Conservation (phyloP, 2,329 filamentous ascomycete genomes). For the Aspergillus sp. region DNA sequence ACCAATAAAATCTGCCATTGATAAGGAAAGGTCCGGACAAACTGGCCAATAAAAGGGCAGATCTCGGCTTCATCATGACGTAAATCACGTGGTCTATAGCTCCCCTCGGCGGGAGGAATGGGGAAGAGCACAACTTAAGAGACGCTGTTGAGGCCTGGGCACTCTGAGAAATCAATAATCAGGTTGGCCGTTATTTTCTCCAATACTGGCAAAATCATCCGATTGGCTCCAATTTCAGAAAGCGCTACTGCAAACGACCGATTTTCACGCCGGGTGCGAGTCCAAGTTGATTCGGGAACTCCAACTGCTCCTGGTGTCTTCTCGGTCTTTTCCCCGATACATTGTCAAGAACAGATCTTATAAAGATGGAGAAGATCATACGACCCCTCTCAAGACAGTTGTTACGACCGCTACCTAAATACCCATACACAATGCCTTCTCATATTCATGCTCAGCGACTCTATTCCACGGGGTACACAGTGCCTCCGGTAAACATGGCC, state of each 20-base stretch:
- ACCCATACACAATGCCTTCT: conserved; percentile 36
- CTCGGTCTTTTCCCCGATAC: background rate
- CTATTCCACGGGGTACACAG: conserved; percentile 43
- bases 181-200: background rate
- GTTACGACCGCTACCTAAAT: conserved; percentile 33
- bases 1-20: background rate
- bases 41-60: background rate
- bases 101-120: background rate
- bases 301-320: conserved; percentile 4
- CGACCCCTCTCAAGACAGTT: conserved; percentile 39
- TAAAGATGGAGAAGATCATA: conserved; percentile 35
- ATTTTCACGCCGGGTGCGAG: background rate
- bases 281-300: background rate
- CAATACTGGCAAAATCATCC: background rate
- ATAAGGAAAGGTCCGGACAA: background rate
- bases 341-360: background rate
- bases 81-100: conserved; percentile 3
- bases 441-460: conserved; percentile 34
- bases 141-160: background rate
- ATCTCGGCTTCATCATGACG: conserved; percentile 3
- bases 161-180: background rate
- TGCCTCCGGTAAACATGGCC: conserved; percentile 34
- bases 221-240: background rate
- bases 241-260: background rate
- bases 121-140: background rate